Conservation (phyloP, 305 asterid genomes). For the Ilex paraguariensis region DNA sequence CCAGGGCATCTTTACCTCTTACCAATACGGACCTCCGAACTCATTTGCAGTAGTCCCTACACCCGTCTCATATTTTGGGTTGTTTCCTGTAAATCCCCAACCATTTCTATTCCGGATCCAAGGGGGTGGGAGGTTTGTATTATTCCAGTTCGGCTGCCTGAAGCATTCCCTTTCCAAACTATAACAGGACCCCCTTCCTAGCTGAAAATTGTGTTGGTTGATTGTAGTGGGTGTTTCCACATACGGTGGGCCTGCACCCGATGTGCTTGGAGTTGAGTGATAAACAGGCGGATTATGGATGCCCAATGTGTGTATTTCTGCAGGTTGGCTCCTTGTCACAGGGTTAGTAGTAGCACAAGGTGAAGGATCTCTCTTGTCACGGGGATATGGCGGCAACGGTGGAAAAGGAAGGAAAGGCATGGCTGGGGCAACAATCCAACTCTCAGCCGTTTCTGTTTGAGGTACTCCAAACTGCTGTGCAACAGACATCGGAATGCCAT, state of each 20-base stretch:
- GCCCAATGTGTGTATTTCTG: conserved; percentile 31
- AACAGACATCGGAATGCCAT: conserved; percentile 56
- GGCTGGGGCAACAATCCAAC: conserved; percentile 62
- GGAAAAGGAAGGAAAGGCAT: conserved; percentile 80
- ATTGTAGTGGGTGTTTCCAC: conserved; percentile 11
- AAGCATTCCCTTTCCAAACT: conserved; percentile 53
- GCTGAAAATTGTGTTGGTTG: conserved; percentile 32
- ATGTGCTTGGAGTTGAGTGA: conserved; percentile 32
- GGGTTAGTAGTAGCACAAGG: conserved; percentile 20
- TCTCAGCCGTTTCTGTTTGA: conserved; percentile 26
- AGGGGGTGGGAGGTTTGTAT: conserved; percentile 39
- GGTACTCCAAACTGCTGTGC: conserved; percentile 45
- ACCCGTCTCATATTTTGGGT: conserved; percentile 9
- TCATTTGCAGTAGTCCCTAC: neutral
- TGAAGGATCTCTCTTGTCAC: conserved; percentile 19
- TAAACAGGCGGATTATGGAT: conserved; percentile 19
- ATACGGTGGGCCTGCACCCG: conserved; percentile 22
- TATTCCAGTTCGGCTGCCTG: conserved; percentile 59
- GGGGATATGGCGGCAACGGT: conserved; percentile 61
- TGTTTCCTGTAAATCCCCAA: conserved; percentile 35
- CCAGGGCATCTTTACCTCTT: neutral
- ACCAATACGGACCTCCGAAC: neutral
- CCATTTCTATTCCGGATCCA: conserved; percentile 55
- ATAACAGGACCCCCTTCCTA: conserved; percentile 27
- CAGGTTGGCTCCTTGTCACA: conserved; percentile 24